phyloP scores from a whole-genome alignment of 192 early-diverging fungal species.

The Coemansia sp. region DNA sequence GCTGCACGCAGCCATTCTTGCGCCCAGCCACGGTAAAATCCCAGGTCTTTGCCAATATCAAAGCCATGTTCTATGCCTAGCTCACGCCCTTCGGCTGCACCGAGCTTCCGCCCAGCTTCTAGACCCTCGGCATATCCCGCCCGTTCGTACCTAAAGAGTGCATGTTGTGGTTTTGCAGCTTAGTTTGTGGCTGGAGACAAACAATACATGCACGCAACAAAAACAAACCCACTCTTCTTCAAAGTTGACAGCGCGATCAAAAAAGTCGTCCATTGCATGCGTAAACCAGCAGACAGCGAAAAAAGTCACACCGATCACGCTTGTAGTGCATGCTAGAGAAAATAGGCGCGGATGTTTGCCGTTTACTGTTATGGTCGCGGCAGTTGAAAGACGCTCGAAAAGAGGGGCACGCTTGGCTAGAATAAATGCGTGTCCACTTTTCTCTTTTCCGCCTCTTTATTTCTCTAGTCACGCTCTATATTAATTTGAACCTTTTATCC shows the following conservation, averaged over 20 bases:
- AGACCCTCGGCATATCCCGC: slow-evolving; percentile 32
- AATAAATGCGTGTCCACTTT: no score
- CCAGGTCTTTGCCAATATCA: slow-evolving; percentile 43
- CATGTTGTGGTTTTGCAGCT: neutral
- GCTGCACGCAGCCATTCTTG: slow-evolving; percentile 37
- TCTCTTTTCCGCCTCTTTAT: slow-evolving; percentile 1
- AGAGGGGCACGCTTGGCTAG: no score
- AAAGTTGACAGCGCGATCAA: slow-evolving; percentile 17
- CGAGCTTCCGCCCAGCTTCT: slow-evolving; percentile 23
- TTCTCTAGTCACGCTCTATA: neutral
- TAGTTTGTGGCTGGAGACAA: neutral
- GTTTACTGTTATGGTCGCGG: no score
- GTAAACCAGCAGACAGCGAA: no score
- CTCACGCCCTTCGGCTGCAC: slow-evolving; percentile 41
- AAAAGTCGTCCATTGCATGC: slow-evolving; percentile 3
- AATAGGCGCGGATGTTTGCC: no score
- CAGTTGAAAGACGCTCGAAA: no score
- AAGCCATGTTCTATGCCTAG: slow-evolving; percentile 45
- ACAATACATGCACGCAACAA: neutral
- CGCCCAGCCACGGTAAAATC: slow-evolving; percentile 50
- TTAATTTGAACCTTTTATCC: neutral
- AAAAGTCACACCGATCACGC: no score
- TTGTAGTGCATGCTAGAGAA: no score
- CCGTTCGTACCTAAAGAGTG: slow-evolving; percentile 19
- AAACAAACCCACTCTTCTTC: slow-evolving; percentile 16